Percentiles rank a stretch among this genome's conserved stretches.
phyloP scores from a whole-genome alignment of 805 yeast species.

The Wickerhamia fluorescens region DNA sequence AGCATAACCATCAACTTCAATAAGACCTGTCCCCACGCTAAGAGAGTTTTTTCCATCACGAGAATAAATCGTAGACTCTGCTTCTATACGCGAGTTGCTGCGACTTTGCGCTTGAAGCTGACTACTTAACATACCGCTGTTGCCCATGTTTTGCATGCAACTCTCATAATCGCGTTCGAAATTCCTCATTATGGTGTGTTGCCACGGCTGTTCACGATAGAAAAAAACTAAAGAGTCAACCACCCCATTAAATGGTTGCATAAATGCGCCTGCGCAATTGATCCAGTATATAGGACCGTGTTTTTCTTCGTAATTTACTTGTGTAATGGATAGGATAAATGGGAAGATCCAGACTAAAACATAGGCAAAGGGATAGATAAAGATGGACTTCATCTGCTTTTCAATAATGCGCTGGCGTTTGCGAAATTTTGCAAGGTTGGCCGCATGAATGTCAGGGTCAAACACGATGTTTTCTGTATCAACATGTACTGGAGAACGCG shows the following conservation, averaged over 20 bases:
- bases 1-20: constrained; percentile 22
- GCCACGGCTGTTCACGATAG: constrained; percentile 78
- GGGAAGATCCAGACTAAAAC: constrained; percentile 80
- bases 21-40: constrained; percentile 20
- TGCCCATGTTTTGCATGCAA: constrained; percentile 21
- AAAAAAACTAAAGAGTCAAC: constrained; percentile 73
- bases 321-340: constrained; percentile 56
- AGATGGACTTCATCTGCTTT: constrained; percentile 71
- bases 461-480: constrained; percentile 17
- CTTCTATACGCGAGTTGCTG: too few relatives aligned
- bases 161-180: constrained; percentile 28
- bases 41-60: constrained; percentile 22
- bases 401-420: constrained; percentile 59
- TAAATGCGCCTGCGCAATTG: constrained; percentile 59
- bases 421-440: constrained; percentile 55
- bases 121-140: too few relatives aligned
- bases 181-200: constrained; percentile 34
- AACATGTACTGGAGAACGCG: constrained; percentile 9
- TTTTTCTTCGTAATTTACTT: constrained; percentile 38
- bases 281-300: constrained; percentile 58
- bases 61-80: too few relatives aligned
- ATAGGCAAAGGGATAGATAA: constrained; percentile 80
- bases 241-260: constrained; percentile 75
- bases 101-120: too few relatives aligned
- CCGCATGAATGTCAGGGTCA: constrained; percentile 45